Base-by-base conservation (phyloP, 345 rosid genomes). In the Nasturtium officinale region DNA sequence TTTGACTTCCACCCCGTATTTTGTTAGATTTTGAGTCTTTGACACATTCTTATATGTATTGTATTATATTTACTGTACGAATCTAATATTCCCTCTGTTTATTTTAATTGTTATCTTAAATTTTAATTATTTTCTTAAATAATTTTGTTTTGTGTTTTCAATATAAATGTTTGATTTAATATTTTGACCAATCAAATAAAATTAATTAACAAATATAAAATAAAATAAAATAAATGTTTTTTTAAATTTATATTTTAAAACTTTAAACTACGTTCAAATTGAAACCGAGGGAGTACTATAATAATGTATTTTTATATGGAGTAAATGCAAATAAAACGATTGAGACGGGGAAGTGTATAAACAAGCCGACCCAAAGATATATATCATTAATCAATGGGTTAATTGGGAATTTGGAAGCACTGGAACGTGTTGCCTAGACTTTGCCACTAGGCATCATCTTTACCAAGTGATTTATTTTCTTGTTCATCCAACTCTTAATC, bases 371-470 rank as follows among this genome's bases (percentile, higher is more conserved):
- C 43, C n/a, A 57, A 13, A 33, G n/a, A 35, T 54, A 30, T 42
- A n/a, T 25, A 72, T 11, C 18, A 65, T 46, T 56, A 15, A 47
- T 26, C 50, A 56, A 17, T 57, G 16, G 38, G 20, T 59, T 50
- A 59, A 38, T n/a, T 59, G 20, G 18, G 37, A 20, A 18, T 57
- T 35, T 56, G 30, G 52, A 62, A 61, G 61, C 5, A 52, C 26
- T 52, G 63, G 35, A 67, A 50, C 37, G 32, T n/a, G 61, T 74
- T 40, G 67, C 26, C 20, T n/a, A 37, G 28, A 37, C 2, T 50
- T 1, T 50, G 68, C 73, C 68, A 75, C 68, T 67, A 58, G 68
- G 73, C 67, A 67, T 11, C 35, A 42, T 52, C 38, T 50, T 51
- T 9, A 65, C 72, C 67, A 74, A 74, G 77, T 65, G 66, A 26